Percentiles rank a stretch among this genome's conserved stretches.
Conservation (phyloP, 306 rosid genomes). For the Sophora flavescens region DNA sequence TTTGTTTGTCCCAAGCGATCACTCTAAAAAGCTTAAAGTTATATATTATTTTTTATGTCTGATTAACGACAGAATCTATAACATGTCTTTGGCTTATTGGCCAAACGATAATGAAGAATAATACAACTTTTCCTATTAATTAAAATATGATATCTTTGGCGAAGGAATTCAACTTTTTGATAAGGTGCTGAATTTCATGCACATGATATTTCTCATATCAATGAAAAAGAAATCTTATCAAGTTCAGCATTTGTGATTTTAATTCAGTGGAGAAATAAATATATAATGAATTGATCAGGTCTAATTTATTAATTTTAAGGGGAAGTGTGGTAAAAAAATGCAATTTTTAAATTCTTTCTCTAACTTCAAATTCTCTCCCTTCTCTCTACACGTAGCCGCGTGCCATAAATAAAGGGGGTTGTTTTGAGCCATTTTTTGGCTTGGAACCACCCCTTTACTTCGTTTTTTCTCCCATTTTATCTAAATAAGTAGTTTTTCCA, state of each 20-base stretch:
- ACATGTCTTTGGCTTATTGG: slow-evolving; percentile 57
- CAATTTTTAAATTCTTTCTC: no score
- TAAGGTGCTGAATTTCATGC: slow-evolving; percentile 60
- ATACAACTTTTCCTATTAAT: slow-evolving; percentile 48
- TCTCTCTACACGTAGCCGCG: no score
- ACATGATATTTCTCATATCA: slow-evolving; percentile 45
- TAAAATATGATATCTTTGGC: slow-evolving; percentile 59
- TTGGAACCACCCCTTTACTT: no score
- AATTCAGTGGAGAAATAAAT: slow-evolving; percentile 24
- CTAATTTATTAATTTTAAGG: no score
- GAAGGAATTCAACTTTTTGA: slow-evolving; percentile 72
- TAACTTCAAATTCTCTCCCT: no score
- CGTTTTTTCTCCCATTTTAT: no score
- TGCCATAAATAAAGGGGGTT: no score
- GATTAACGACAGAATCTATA: slow-evolving; percentile 51
- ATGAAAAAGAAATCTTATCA: slow-evolving; percentile 45
- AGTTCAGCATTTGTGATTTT: slow-evolving; percentile 20
- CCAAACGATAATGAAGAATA: slow-evolving; percentile 56
- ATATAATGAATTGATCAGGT: background rate
- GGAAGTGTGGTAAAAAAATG: no score
- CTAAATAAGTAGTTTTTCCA: no score
- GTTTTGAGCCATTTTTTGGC: no score
- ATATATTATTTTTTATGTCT: background rate
- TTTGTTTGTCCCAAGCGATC: slow-evolving; percentile 42
- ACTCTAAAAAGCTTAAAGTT: slow-evolving; percentile 24